Evolutionary conservation across 305 asterid species (phyloP), one percentile per base, ranked within the genome.

Genomic region (Andrographis paniculata): DNA sequence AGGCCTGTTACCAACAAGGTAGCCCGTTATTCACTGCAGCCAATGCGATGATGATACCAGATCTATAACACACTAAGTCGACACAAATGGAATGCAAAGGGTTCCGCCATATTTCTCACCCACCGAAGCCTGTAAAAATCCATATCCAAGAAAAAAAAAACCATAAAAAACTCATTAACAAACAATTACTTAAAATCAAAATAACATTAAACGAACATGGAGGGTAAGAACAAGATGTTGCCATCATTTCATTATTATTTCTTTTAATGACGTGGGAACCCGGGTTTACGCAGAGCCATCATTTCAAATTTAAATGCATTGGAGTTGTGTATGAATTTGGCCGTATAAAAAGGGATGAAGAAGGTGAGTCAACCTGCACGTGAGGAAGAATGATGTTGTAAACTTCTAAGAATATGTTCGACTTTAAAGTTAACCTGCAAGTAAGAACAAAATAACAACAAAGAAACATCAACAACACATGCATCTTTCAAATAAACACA

Each of bases 61-160:
- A n/a, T n/a, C n/a, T n/a, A n/a, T n/a, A n/a, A n/a, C n/a, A n/a
- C n/a, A n/a, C n/a, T n/a, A n/a, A n/a, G n/a, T n/a, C n/a, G n/a
- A 41, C 54, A 21, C 27, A 24, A 60, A 53, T 42, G 64, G 66
- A 58, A 80, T 60, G 44, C 62, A 50, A 22, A 84, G 84, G 56
- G 70, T 67, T 48, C 95, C 95, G 42, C 95, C 95, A 43, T 80
- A 84, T 44, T 41, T 53, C 56, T 80, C 88, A 45, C 73, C 63
- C 64, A 84, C 68, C 15, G 70, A 68, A 50, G 76, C 78, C 95
- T 84, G 73, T 17, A 60, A 54, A 40, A 53, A 37, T 46, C 20
- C 44, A 58, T 60, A 15, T 33, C 23, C 64, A 50, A 44, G 45
- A 43, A 24, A 40, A 58, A 16, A 23, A 12, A 48, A 24, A 45